Evolutionary conservation across 2,329 filamentous ascomycete species (phyloP), one percentile per base, ranked within the genome.

Genomic region (Xylariomycetidae sp.): DNA sequence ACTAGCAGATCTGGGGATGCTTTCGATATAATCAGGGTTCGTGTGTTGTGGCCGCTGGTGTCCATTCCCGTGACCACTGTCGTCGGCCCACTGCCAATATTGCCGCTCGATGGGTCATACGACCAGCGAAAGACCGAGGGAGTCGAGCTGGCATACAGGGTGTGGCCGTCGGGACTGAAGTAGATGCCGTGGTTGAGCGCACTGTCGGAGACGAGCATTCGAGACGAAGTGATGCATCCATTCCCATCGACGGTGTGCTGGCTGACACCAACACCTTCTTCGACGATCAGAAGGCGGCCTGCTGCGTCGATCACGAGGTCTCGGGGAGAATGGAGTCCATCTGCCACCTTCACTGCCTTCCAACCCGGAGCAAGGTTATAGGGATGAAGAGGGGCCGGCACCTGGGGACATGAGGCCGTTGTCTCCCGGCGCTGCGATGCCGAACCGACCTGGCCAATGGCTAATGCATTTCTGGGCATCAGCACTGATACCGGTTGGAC

Each of bases 41-140:
- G 60, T 3, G 75, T 75, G 3, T 60, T 65, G 37, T 81, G 75
- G 22, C 70, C 74, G 8, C 57, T 54, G 8, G 60, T 48, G 10
- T 38, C 59, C 72, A 81, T 79, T 16, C 68, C 68, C 9, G 58
- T 63, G 25, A 82, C 57, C 3, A 82, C 36, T 2, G 61, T 65
- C 14, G 56, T 57, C 10, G 59, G 59, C 23, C 34, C 25, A 14
- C 32, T 40, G 28, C 29, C 24, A 10, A 66, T 62, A 4, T 65
- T 64, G 9, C 61, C 61, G 4, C 57, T 57, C 1, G 49, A 44
- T 4, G 66, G 50, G 48, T 77, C 61, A 45, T 82, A 82, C 19
- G 57, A 44, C 73, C 74, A 81, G 7, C 67, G 56, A 46, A 64
- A 76, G 10, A 73, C 69, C 9, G 57, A 58, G 25, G 67, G 61